A percentile compares a stretch with the other conserved stretches of the same genome.
These are phyloP conservation scores for Lactarius pseudohatsudake DNA, from an alignment of 768 basidiomycete species.

Conservation along the genomic window DNA sequence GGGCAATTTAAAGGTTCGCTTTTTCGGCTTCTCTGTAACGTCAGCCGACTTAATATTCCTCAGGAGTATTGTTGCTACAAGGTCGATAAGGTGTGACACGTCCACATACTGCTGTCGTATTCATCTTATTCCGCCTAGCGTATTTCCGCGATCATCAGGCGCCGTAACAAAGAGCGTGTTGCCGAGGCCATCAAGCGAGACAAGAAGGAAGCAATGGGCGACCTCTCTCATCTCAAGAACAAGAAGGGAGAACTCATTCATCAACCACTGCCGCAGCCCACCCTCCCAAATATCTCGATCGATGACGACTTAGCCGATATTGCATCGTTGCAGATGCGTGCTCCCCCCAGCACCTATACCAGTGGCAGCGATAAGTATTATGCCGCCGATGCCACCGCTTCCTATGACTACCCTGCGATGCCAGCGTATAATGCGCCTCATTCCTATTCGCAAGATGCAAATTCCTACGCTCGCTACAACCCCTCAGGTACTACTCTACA, in stretches of 20 bases:
- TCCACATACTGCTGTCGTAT: conserved; percentile 8
- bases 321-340: conserved; percentile 54
- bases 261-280: conserved; percentile 89
- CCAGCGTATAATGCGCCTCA: conserved; percentile 70
- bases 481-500: conserved; percentile 57
- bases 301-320: conserved; percentile 70
- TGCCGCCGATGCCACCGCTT: conserved; percentile 48
- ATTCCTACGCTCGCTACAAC: conserved; percentile 56
- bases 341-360: conserved; percentile 54
- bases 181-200: conserved; percentile 79
- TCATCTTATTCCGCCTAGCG: conserved; percentile 51
- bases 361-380: conserved; percentile 49
- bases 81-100: conserved; percentile 80
- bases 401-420: conserved; percentile 65
- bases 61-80: conserved; percentile 99
- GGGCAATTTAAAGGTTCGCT: conserved; percentile 87
- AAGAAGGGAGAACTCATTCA: conserved; percentile 83
- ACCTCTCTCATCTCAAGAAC: conserved; percentile 88
- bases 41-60: conserved; percentile 16
- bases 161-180: conserved; percentile 82
- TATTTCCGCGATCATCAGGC: conserved; percentile 90
- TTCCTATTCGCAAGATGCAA: conserved; percentile 50
- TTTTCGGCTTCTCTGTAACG: conserved; percentile 1
- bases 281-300: conserved; percentile 87
- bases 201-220: conserved; percentile 88